Conservation (phyloP, 805 yeast genomes). For the Cyberlindnera veronae region DNA sequence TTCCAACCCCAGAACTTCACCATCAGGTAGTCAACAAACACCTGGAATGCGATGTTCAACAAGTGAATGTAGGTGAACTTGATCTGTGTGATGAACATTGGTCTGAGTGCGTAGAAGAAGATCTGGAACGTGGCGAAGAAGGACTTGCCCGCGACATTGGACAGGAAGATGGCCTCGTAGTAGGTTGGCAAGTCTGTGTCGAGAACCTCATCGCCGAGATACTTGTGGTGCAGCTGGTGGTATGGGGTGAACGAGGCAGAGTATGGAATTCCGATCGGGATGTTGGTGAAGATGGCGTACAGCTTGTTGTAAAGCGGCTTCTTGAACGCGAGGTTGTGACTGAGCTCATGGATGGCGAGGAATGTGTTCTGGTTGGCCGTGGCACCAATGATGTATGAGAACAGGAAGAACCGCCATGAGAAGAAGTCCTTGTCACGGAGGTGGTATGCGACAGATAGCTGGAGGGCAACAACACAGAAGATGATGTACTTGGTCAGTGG, state of each 20-base stretch:
- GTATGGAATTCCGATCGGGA: constrained; percentile 89
- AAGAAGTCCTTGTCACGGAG: constrained; percentile 54
- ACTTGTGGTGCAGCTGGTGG: constrained; percentile 89
- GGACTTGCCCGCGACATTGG: constrained; percentile 80
- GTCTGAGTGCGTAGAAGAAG: constrained; percentile 84
- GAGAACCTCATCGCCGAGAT: constrained; percentile 74
- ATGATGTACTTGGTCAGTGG: constrained; percentile 81
- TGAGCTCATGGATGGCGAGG: constrained; percentile 83
- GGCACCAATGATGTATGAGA: constrained; percentile 82
- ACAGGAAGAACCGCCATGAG: constrained; percentile 49
- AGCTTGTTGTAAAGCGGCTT: constrained; percentile 74
- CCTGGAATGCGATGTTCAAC: constrained; percentile 56
- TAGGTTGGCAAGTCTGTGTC: constrained; percentile 89
- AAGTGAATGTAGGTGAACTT: constrained; percentile 73
- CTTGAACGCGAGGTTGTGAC: constrained; percentile 81
- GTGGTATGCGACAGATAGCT: constrained; percentile 58
- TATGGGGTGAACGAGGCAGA: constrained; percentile 84
- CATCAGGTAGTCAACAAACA: constrained; percentile 53
- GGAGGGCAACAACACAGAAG: constrained; percentile 60
- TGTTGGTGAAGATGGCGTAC: constrained; percentile 71
- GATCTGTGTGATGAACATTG: constrained; percentile 78
- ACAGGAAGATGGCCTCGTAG: constrained; percentile 69
- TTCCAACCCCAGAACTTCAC: constrained; percentile 61
- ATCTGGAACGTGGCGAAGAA: constrained; percentile 89
- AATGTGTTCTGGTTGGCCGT: constrained; percentile 82